Percentiles rank a stretch among this genome's conserved stretches.
Conservation (phyloP, 495 filamentous ascomycete species). For the Talaromyces proteolyticus region DNA sequence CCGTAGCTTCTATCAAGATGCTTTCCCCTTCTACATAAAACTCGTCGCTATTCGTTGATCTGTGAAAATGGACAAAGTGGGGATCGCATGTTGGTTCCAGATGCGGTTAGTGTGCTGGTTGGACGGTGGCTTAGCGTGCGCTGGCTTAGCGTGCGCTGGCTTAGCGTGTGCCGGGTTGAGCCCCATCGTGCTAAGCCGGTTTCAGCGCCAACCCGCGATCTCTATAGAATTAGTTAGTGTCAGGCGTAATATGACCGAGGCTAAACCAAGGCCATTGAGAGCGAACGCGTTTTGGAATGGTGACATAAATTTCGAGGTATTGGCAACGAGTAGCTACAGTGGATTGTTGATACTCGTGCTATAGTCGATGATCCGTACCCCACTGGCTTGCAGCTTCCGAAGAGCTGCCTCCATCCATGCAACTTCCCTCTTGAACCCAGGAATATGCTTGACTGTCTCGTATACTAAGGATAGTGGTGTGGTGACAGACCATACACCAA, state of each 20-base stretch:
- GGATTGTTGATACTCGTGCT: slow-evolving; percentile 1
- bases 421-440: not conserved
- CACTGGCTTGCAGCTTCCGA: slow-evolving; percentile 1
- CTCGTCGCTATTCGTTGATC: not conserved
- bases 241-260: not conserved
- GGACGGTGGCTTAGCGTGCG: not conserved
- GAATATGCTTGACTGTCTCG: slow-evolving; percentile 1
- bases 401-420: slow-evolving; percentile 6
- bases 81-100: not conserved
- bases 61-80: too few species aligned
- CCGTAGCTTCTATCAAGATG: not conserved
- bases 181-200: slow-evolving; percentile 1
- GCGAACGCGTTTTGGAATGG: not conserved
- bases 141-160: not conserved
- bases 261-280: not conserved
- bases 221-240: not conserved
- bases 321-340: too few species aligned
- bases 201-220: slow-evolving; percentile 2
- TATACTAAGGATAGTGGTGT: slow-evolving; percentile 3
- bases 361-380: slow-evolving; percentile 3
- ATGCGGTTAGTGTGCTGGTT: not conserved
- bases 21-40: not conserved
- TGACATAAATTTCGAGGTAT: too few species aligned
- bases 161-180: not conserved
- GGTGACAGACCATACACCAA: not conserved